phyloP scores from a whole-genome alignment of 345 rosid genomes.

The Populus nigra region DNA sequence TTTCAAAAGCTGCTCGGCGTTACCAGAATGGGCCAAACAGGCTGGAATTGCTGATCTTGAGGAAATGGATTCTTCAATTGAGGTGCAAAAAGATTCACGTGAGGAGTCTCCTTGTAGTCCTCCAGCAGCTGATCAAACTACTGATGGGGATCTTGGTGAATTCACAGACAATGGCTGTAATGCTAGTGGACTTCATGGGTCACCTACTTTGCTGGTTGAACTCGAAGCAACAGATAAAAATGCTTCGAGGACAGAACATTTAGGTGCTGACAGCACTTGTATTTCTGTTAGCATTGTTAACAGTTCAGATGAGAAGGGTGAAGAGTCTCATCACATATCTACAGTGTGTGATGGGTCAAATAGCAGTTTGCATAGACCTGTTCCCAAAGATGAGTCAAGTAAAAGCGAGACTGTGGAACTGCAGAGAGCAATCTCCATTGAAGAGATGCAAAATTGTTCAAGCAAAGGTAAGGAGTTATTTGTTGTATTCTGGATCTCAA shows the following conservation, averaged over 20 bases:
- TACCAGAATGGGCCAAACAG: conserved; percentile 38
- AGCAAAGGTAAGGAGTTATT: conserved; percentile 40
- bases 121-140: conserved; percentile 31
- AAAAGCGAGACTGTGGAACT: conserved; percentile 36
- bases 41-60: conserved; percentile 31
- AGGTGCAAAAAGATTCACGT: conserved; percentile 26
- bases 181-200: conserved; percentile 9
- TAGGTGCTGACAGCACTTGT: conserved; percentile 26
- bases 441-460: conserved; percentile 24
- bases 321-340: conserved; percentile 31
- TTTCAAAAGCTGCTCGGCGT: conserved; percentile 50
- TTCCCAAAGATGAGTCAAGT: conserved; percentile 29
- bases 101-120: conserved; percentile 20
- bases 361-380: conserved; percentile 17
- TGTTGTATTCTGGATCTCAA: neutral
- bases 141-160: conserved; percentile 28
- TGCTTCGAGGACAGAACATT: conserved; percentile 10
- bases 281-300: conserved; percentile 17
- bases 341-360: conserved; percentile 31
- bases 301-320: conserved; percentile 33
- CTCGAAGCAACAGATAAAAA: conserved; percentile 14
- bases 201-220: conserved; percentile 16
- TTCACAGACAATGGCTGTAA: conserved; percentile 12
- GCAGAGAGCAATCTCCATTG: conserved; percentile 30
- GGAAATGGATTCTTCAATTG: conserved; percentile 25